Conservation (phyloP, 495 filamentous ascomycete genomes). For the Xylaria intraflava region DNA sequence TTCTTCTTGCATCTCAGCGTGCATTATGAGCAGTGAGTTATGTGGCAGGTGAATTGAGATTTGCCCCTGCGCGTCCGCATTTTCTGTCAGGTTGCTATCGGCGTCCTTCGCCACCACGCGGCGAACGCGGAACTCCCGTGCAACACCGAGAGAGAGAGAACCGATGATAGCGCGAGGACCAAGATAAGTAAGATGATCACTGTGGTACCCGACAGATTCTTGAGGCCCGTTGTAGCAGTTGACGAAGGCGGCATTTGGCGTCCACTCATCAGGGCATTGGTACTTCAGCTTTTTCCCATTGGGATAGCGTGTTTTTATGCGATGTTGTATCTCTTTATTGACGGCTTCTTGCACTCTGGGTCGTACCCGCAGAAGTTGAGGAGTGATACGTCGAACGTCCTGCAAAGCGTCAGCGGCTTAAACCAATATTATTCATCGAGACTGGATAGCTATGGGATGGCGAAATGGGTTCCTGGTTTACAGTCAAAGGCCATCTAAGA, state of each 20-base stretch:
- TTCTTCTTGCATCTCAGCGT: constrained; percentile 80
- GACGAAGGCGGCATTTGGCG: constrained; percentile 82
- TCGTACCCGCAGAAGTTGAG: constrained; percentile 61
- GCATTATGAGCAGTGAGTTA: constrained; percentile 90
- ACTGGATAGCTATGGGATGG: neutral
- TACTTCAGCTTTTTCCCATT: constrained; percentile 66
- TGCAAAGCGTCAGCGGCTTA: constrained; percentile 16
- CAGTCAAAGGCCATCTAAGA: neutral
- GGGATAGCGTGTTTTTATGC: constrained; percentile 55
- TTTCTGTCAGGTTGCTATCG: constrained; percentile 27
- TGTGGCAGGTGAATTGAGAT: constrained; percentile 90
- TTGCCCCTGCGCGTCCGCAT: constrained; percentile 64
- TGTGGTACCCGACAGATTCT: constrained; percentile 84
- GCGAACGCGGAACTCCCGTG: constrained; percentile 83
- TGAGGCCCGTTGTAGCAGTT: constrained; percentile 81
- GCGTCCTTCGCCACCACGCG: constrained; percentile 52
- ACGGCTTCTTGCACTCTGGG: constrained; percentile 62
- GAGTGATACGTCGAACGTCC: constrained; percentile 69
- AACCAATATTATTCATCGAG: neutral
- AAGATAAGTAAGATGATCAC: constrained; percentile 88
- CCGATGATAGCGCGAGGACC: constrained; percentile 85
- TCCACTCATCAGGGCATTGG: constrained; percentile 67
- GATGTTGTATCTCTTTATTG: constrained; percentile 61
- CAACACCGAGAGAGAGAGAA: constrained; percentile 81
- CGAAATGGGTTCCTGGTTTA: neutral